Conservation (phyloP, 2,329 filamentous ascomycete genomes). For the Trichoderma koningiopsis region DNA sequence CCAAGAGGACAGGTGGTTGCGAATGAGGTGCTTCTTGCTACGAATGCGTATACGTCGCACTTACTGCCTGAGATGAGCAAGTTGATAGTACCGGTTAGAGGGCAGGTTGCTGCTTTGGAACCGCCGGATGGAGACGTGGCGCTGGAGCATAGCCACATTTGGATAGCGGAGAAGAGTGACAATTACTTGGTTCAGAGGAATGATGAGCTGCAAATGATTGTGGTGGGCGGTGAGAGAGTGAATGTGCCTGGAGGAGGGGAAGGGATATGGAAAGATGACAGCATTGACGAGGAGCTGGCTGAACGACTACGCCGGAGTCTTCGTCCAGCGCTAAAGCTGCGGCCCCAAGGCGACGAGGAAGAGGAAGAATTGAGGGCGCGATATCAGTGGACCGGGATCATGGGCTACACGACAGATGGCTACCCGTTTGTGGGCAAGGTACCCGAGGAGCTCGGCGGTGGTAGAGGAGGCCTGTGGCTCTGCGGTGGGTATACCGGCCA, state of each 20-base stretch:
- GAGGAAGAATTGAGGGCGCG: conserved; percentile 52
- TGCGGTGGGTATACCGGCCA: conserved; percentile 72
- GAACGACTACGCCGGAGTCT: conserved; percentile 56
- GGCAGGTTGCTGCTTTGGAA: conserved; percentile 68
- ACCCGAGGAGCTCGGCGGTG: conserved; percentile 54
- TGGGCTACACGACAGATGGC: conserved; percentile 71
- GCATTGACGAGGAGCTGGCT: conserved; percentile 58
- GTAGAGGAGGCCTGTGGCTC: conserved; percentile 55
- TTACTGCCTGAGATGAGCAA: conserved; percentile 69
- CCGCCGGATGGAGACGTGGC: conserved; percentile 50
- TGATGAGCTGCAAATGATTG: conserved; percentile 56
- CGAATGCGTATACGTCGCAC: conserved; percentile 81
- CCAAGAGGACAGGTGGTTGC: conserved; percentile 67
- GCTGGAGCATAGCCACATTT: conserved; percentile 64
- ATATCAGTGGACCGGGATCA: conserved; percentile 78
- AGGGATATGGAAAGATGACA: conserved; percentile 61
- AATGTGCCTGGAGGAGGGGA: conserved; percentile 50
- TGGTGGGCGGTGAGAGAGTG: conserved; percentile 70
- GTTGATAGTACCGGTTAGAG: conserved; percentile 75
- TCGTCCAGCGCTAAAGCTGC: conserved; percentile 46
- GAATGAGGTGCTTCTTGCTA: conserved; percentile 70
- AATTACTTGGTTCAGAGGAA: conserved; percentile 76
- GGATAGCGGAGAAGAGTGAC: conserved; percentile 59
- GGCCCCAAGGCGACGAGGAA: conserved; percentile 38
- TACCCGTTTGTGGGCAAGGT: conserved; percentile 72